Evolutionary conservation across 345 rosid species (phyloP), one percentile per base, ranked within the genome.

Genomic region (Lepidium didymum): DNA sequence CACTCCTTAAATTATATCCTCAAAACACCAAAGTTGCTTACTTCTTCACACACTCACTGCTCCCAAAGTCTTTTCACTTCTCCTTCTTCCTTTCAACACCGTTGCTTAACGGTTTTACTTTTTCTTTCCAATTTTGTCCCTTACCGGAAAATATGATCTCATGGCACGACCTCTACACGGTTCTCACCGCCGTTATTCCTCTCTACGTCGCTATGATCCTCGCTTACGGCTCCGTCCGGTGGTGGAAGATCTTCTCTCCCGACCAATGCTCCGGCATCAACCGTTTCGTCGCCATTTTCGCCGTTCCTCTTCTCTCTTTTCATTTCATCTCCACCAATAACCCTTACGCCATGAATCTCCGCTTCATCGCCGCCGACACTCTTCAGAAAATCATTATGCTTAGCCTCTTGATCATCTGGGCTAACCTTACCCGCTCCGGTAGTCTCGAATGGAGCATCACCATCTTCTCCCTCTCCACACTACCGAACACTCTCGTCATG

Each of bases 261-360:
- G 97, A 91, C 59, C 99, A 94, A 54, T 94, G 99, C 78, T 94
- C 99, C 9, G 99, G 99, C 4, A 94, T 94, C 79, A 94, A 94
- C 76, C 91, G 97, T 3, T 91, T 94, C 53, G 97, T 91, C 1
- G 99, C 99, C 21, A 80, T 94, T 7, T 91, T 94, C 64, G 97
- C 97, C 3, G 99, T 94, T 21, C 99, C 99, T 7, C 88, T 94
- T 16, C 83, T 94, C 46, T 94, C 99, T 25, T 91, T 94, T 80
- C 99, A 94, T 69, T 90, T 94, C 83, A 94, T 94, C 69, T 91
- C 99, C 64, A 69, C 80, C 62, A 94, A 94, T 79, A 53, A 94
- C 43, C 94, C 95, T 18, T 91, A 90, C 78, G 56, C 81, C 43
- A 94, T 94, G 99, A 94, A 94, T 81, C 76, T 85, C 70, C 82